A percentile compares a stretch with the other conserved stretches of the same genome.
Conservation (phyloP, 2,329 filamentous ascomycete genomes). For the Pseudocercospora macadamiae region DNA sequence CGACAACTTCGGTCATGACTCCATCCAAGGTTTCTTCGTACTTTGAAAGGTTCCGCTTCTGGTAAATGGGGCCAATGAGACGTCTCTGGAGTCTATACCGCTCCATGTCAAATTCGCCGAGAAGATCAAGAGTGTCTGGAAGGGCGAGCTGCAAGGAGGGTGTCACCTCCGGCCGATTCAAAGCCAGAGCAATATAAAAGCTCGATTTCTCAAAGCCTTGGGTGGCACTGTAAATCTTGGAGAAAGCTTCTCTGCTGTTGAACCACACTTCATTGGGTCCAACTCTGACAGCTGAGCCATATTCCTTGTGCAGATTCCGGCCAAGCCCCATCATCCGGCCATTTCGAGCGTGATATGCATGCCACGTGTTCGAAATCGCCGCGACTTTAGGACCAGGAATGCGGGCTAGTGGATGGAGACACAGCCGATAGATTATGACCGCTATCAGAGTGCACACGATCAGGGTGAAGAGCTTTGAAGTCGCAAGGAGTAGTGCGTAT, state of each 20-base stretch:
- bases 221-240: slow-evolving; percentile 20
- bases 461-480: background rate
- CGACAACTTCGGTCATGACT: slow-evolving; percentile 19
- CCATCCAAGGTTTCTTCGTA: slow-evolving; percentile 19
- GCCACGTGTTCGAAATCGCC: slow-evolving; percentile 20
- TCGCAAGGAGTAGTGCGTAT: background rate
- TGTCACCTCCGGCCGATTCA: slow-evolving; percentile 21
- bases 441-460: background rate
- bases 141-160: slow-evolving; percentile 4
- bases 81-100: slow-evolving; percentile 23
- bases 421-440: background rate
- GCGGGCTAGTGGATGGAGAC: background rate
- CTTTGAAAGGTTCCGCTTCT: slow-evolving; percentile 18
- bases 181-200: slow-evolving; percentile 21
- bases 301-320: slow-evolving; percentile 39
- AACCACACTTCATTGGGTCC: slow-evolving; percentile 49
- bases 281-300: slow-evolving; percentile 51
- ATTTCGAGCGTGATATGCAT: slow-evolving; percentile 24
- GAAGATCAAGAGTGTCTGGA: slow-evolving; percentile 23
- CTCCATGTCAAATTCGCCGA: slow-evolving; percentile 22
- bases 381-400: background rate
- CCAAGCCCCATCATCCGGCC: slow-evolving; percentile 20
- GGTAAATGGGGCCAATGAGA: slow-evolving; percentile 23
- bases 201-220: slow-evolving; percentile 22
- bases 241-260: slow-evolving; percentile 21